phyloP scores from a whole-genome alignment of 495 filamentous ascomycete species.

The Mycothermus thermophilus region DNA sequence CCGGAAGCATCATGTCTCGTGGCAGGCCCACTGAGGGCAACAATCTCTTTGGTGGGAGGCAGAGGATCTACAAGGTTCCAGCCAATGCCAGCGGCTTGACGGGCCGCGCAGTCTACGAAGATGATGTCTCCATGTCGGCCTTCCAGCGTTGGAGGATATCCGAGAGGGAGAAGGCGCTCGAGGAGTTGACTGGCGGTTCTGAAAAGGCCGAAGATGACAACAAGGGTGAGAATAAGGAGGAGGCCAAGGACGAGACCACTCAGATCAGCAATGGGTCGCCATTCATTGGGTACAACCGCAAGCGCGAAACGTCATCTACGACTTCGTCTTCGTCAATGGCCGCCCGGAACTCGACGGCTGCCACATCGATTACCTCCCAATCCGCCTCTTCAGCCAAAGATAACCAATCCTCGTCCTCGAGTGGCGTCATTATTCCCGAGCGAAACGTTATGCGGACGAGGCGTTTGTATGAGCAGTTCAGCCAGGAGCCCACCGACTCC shows the following conservation, averaged over 20 bases:
- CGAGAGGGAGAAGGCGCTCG: constrained; percentile 39
- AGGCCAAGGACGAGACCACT: constrained; percentile 26
- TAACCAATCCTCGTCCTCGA: constrained; percentile 25
- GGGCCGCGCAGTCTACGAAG: constrained; percentile 66
- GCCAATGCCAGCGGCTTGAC: constrained; percentile 44
- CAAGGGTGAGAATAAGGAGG: too few relatives aligned
- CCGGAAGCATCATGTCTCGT: constrained; percentile 67
- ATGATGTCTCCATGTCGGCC: constrained; percentile 65
- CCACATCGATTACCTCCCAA: constrained; percentile 81
- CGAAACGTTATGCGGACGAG: constrained; percentile 50
- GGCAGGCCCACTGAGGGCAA: constrained; percentile 82
- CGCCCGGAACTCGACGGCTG: constrained; percentile 70
- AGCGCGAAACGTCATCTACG: constrained; percentile 77
- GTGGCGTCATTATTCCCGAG: constrained; percentile 25
- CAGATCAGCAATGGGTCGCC: constrained; percentile 44
- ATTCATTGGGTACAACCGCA: constrained; percentile 48
- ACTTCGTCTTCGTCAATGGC: constrained; percentile 61
- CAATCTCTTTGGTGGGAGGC: constrained; percentile 85
- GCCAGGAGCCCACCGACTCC: constrained; percentile 67
- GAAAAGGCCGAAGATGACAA: too few relatives aligned
- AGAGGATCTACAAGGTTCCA: constrained; percentile 89
- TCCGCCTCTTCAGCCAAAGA: constrained; percentile 37
- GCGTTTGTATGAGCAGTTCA: constrained; percentile 78
- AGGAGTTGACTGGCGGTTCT: constrained; percentile 30
- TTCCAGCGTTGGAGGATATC: constrained; percentile 55